Conservation (phyloP, 2,329 filamentous ascomycete species). For the Hymenoscyphus albidus region DNA sequence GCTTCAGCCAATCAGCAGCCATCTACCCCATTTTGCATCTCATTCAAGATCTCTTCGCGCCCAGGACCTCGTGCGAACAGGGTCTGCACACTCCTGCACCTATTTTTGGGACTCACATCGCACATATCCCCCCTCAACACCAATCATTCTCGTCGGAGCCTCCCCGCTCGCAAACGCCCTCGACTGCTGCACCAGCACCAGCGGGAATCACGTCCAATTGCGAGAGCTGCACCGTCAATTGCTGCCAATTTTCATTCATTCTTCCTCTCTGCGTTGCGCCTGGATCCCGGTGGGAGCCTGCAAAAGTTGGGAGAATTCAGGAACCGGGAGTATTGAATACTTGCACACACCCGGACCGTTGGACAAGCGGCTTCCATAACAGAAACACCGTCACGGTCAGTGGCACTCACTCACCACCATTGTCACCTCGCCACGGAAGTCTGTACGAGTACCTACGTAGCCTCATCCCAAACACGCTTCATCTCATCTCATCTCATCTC, state of each 20-base stretch:
- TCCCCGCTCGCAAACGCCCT: conserved; percentile 24
- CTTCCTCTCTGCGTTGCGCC: conserved; percentile 5
- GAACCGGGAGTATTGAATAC: background rate
- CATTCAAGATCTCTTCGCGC: background rate
- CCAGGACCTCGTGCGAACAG: conserved; percentile 1
- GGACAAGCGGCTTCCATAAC: background rate
- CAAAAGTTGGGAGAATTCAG: background rate
- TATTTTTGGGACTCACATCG: background rate
- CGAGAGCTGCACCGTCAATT: conserved; percentile 5
- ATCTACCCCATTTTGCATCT: background rate
- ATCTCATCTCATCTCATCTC: conserved; percentile 5
- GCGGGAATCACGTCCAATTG: conserved; percentile 31
- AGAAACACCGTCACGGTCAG: background rate
- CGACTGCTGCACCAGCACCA: background rate
- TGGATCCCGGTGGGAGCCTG: background rate
- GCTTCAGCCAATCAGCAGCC: conserved; percentile 8
- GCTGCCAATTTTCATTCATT: background rate
- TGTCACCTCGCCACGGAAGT: background rate
- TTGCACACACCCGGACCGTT: background rate
- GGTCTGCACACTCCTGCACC: conserved; percentile 1
- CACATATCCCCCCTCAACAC: background rate
- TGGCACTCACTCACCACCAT: too few species aligned
- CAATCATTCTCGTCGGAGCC: background rate
- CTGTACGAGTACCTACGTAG: conserved; percentile 1
- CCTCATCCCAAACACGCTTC: background rate